Base-by-base conservation (phyloP, 352 stramenopile species). In the Blastocystis sp. region DNA sequence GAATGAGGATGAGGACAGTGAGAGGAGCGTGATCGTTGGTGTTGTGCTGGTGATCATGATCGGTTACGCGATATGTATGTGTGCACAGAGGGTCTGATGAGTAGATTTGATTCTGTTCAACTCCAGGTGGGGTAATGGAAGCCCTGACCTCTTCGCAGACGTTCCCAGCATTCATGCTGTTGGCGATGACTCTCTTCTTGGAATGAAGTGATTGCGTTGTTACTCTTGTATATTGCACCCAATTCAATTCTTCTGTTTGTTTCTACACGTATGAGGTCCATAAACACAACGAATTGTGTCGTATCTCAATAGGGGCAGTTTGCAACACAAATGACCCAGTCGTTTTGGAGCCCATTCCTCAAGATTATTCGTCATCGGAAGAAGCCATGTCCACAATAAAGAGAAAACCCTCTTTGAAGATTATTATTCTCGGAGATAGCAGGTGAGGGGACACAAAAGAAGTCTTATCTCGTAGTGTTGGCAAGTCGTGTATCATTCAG, bases 401-500 rank as follows among this genome's bases (percentile, higher is more conserved):
- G 81, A 98, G 98, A 92, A 98, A 98, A 92, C 93, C 97, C 64
- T 91, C 97, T 66, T 90, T 99, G 48, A 99, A 98, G 91, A 91
- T 98, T 69, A 97, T 98, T 89, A 97, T 99, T 89, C 92, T 99
- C 45, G 96, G 96, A 52, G 95, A 99, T 92, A 98, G 94, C 71
- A 96, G 95, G 94, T 90, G 82, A 48, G n/a, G n/a, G 62, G 67
- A 45, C 89, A 23, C 56, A 38, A 59, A 38, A 61, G 34, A 17
- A 21, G 23, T 23, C 19, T 38, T 14, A 28, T 62, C 71, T 17
- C 19, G 23, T 89, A 98, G 96, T 62, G 96, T 99, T 43, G 96
- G 97, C 78, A 99, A 99, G 92, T 99, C 96, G 64, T 98, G 95
- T 65, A 91, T 99, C 48, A 98, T 99, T 96, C 98, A 98, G 91